Conservation (phyloP, 768 basidiomycete species). For the Mycena floridula region DNA sequence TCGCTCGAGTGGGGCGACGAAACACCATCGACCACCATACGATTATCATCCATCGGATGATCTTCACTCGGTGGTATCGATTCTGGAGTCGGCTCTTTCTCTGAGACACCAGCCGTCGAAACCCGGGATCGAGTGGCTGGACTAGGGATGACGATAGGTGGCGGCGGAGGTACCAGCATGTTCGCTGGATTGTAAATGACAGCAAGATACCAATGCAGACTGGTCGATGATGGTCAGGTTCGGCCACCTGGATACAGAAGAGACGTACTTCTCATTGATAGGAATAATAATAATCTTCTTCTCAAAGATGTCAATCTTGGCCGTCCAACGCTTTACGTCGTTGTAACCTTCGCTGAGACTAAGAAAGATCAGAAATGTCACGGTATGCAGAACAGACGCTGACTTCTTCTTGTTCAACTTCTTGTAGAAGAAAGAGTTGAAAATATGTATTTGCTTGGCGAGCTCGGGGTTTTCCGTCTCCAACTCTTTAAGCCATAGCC, state of each 20-base stretch:
- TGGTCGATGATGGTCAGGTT: constrained; percentile 23
- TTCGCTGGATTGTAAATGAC: constrained; percentile 83
- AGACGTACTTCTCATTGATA: constrained; percentile 87
- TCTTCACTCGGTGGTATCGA: not conserved
- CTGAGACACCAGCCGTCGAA: not conserved
- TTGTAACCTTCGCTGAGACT: constrained; percentile 65
- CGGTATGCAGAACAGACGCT: constrained; percentile 7
- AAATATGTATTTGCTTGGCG: constrained; percentile 76
- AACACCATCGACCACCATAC: no score
- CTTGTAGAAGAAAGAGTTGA: constrained; percentile 98
- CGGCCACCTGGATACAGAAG: not conserved
- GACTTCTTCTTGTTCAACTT: constrained; percentile 75
- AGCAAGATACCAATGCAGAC: constrained; percentile 96
- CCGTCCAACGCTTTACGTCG: constrained; percentile 91
- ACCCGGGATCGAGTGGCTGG: constrained; percentile 8
- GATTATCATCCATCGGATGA: no score
- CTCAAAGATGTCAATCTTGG: constrained; percentile 77
- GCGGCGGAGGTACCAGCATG: constrained; percentile 37
- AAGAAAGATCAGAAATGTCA: constrained; percentile 3
- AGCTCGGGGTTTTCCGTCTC: constrained; percentile 50
- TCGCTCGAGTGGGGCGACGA: not conserved
- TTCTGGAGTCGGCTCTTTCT: not conserved
- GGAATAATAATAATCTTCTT: constrained; percentile 94
- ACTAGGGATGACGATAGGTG: constrained; percentile 8
- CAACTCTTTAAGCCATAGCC: constrained; percentile 64